These are phyloP conservation scores for Pyrenochaeta sp. DNA, from an alignment of 2,329 filamentous ascomycete genomes.

Conservation along the genomic window DNA sequence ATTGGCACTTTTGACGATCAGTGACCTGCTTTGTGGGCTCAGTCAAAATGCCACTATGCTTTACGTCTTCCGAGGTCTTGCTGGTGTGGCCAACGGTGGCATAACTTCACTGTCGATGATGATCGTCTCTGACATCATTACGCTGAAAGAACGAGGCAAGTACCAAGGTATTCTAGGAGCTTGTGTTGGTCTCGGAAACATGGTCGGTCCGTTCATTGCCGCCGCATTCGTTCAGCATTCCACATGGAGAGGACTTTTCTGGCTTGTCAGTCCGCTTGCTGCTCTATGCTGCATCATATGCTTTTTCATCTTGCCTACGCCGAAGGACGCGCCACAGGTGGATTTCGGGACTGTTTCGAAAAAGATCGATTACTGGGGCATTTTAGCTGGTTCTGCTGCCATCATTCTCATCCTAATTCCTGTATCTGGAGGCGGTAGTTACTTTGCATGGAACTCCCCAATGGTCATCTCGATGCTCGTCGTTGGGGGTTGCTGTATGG, in stretches of 20 bases:
- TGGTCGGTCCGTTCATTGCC: slow-evolving; percentile 35
- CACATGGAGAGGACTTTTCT: slow-evolving; percentile 35
- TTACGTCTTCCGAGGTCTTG: slow-evolving; percentile 66
- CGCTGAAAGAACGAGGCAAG: slow-evolving; percentile 48
- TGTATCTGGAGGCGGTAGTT: slow-evolving; percentile 67
- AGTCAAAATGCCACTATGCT: slow-evolving; percentile 65
- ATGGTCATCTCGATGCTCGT: slow-evolving; percentile 68
- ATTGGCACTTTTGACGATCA: slow-evolving; percentile 62
- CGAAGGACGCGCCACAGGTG: slow-evolving; percentile 59
- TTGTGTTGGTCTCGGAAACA: slow-evolving; percentile 34
- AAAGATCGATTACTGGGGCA: slow-evolving; percentile 68
- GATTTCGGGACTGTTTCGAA: slow-evolving; percentile 57
- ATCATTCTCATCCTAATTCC: slow-evolving; percentile 70
- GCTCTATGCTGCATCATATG: slow-evolving; percentile 19
- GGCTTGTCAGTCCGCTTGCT: slow-evolving; percentile 26
- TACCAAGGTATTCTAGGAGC: slow-evolving; percentile 47
- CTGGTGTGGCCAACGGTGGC: slow-evolving; percentile 70
- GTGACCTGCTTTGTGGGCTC: slow-evolving; percentile 68
- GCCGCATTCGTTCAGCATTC: slow-evolving; percentile 29
- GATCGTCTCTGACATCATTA: slow-evolving; percentile 49
- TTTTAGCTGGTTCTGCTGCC: slow-evolving; percentile 62
- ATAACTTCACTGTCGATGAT: slow-evolving; percentile 56
- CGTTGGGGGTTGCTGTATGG: slow-evolving; percentile 57
- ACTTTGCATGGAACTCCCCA: slow-evolving; percentile 64
- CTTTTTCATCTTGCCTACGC: slow-evolving; percentile 37